Evolutionary conservation across 805 yeast species (phyloP), one percentile per base, ranked within the genome.

Genomic region (Vanderwaltozyma polyspora): DNA sequence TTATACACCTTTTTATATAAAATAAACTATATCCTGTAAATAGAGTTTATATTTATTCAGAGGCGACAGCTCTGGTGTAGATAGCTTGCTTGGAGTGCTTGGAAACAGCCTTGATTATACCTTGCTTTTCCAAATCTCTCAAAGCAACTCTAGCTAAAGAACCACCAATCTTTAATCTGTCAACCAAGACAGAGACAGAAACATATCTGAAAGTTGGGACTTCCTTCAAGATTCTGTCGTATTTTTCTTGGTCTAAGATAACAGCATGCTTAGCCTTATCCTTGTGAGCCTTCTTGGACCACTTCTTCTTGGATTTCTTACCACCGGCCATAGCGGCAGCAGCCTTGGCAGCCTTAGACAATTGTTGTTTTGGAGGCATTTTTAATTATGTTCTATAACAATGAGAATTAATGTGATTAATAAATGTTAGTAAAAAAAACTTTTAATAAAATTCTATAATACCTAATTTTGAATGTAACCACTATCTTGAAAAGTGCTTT

Each of bases 281-380:
- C 87, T 93, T 91, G 70, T 86, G 95, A 80, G 93, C 86, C 72
- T 95, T 95, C 80, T 89, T 87, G 82, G 94, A 83, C 98, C 97
- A 91, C 95, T 91, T 91, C 94, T 91, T 89, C 86, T 91, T 91
- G 72, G 95, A 85, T 67, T 89, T 86, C 83, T 87, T 87, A 80
- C 96, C 95, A 82, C 96, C 96, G 69, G 96, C 95, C 80, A 85
- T 76, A 70, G 96, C 97, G 76, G 97, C 97, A 64, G 97, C 96
- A 66, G 95, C 95, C 78, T 89, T 89, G 66, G 95, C 96, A 72
- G 96, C 96, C 77, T 89, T 89, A 64, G 95, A 81, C 72, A 85
- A 87, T 79, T 89, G 96, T 74, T 84, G 75, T 76, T 89, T 89
- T 77, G 95, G 95, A 72, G 96, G 95, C 96, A 89, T 85, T 70